Base-by-base conservation (phyloP, 768 basidiomycete genomes). In the Leccinum ochraceum region DNA sequence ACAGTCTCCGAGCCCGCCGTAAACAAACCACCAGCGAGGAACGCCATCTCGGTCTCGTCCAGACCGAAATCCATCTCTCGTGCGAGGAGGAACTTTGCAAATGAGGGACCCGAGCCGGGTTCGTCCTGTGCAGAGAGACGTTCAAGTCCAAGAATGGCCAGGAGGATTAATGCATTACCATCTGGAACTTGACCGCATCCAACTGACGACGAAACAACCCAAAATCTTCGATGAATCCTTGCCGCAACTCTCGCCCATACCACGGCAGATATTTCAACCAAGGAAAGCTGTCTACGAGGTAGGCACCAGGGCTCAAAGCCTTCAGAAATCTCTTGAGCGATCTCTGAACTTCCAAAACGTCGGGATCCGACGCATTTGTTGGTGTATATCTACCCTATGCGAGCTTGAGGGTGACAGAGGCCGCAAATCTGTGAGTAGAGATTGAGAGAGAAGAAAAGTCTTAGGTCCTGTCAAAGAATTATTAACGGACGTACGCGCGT, bases 1-100 rank as follows among this genome's bases (percentile, higher is more conserved):
- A 75, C 76, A 6, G 83, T 84, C 61, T 85, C 84, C 1, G 79
- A 78, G 1, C 84, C 84, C 20, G 83, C 85, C 37, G 83, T 78
- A 64, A 86, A 86, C 75, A 86, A 79, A 28, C 77, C 77, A 0
- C 85, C 85, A 1, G 81, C 82, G n/a, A 87, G 78, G 65, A 85
- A 87, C 0, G 84, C 80, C 2, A 78, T 77, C 63, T 87, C 83
- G 49, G 79, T 73, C 60, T 83, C 78, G 3, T 80, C 74, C 7
- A 86, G 76, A n/a, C 79, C 80, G 24, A 81, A 77, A 60, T 82
- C 79, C 0, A 65, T 60, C 61, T 83, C 83, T n/a, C 76, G 77
- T 57, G 83, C 79, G 3, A 86, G 69, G 28, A 86, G 77, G 60
- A 81, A 81, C 66, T 79, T 80, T 2, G 78, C 83, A 62, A 87